Base-by-base conservation (phyloP, 495 filamentous ascomycete genomes). In the Cercophora newfieldiana region DNA sequence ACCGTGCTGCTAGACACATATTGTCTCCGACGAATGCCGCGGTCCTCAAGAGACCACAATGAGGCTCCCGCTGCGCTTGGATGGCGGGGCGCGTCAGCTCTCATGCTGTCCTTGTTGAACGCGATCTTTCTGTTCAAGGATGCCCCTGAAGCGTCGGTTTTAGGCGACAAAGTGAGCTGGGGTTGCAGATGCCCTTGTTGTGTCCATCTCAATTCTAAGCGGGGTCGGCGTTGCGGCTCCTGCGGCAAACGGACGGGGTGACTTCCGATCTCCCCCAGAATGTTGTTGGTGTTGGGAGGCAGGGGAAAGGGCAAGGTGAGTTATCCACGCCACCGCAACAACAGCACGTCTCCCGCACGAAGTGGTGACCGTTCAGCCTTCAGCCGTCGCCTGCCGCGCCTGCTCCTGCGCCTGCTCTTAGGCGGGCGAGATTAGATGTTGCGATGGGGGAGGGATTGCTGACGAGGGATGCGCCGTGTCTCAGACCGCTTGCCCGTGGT, bases 21-120 rank as follows among this genome's bases (percentile, higher is more conserved):
- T 61, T 59, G 30, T 31, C 60, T n/a, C 60, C 60, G 64, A 56
- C 19, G 53, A 61, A 47, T 63, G 64, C 64, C 59, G 64, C 54
- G 68, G 63, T 63, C 63, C 61, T 64, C 60, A 19, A 61, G 29
- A 61, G 57, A 14, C 16, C 57, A 58, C 4, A 29, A 28, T 64
- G 63, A 59, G 63, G 63, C 37, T 65, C 63, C 53, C 54, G 63
- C 63, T 59, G 63, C 59, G 54, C 33, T 50, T 26, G 54, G 33
- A 7, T 28, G 26, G 29, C 22, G 7, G 22, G 29, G 29, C 25
- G 29, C n/a, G 55, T 53, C 21, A 7, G 50, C 50, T 53, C 50
- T 53, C 28, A 51, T 37, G 24, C 44, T 48, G 19, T 53, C 47
- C 14, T 29, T 16, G 22, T 18, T 44, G 58, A 24, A 64, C 66